Base-by-base conservation (phyloP, 805 yeast genomes). In the Candida easanensis region DNA sequence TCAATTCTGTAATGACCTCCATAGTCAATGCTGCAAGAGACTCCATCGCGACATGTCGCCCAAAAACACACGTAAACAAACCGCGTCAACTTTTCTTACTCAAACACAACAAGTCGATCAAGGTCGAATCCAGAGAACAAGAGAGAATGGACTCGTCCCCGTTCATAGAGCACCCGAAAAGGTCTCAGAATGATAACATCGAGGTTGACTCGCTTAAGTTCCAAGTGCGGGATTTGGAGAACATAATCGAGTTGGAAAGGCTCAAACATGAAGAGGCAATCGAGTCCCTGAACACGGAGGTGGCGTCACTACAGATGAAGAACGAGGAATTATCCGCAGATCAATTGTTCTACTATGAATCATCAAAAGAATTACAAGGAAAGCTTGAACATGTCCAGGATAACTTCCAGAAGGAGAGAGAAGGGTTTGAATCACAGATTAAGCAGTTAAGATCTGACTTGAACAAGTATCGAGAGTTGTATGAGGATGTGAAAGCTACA, bases 171-270 rank as follows among this genome's bases (percentile, higher is more conserved):
- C 46, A 58, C 3, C 71, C 70, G 5, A 7, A 31, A 27, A 4
- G 28, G n/a, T 9, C 16, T 2, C 5, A 14, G 14, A 31, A 19
- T 33, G 44, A 44, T 33, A 36, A 38, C 7, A 15, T 45, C 6
- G 61, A 62, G 33, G 44, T 62, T 1, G 50, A 58, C 35, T 39
- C 60, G 7, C 54, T 68, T 43, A 63, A 63, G 36, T 75, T 61
- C 54, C 67, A 68, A 45, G 53, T 68, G 28, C 61, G 60, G 11
- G 61, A 68, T 7, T 44, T 68, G 26, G 64, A 65, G 41, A 64
- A 65, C 42, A 71, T 73, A 35, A 57, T 69, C 32, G 72, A 72
- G 16, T 45, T 62, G 31, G 64, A 58, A 14, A 57, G 57, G 21
- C 36, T 71, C 1, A 54, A 58, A 4, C 56, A 54, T 33, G 72